Evolutionary conservation across 306 rosid genomes (phyloP).

Genomic region (Lathyrus tuberosus): DNA sequence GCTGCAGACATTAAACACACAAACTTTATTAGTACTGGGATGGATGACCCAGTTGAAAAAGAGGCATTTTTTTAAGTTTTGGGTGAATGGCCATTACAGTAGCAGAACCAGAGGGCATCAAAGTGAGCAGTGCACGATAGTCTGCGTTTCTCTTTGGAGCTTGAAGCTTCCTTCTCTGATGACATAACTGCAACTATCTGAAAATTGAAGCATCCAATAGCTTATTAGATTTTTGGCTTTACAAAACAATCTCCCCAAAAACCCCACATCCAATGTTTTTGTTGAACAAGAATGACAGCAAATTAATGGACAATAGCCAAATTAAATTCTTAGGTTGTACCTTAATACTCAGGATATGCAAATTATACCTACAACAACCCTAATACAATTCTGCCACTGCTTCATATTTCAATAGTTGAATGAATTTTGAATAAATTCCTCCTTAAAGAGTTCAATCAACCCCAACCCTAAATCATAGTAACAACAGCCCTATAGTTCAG

Average conservation of each 20-base stretch:
- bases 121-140: conserved; percentile 62
- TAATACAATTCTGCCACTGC: background rate
- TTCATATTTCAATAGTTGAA: background rate
- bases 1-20: conserved; percentile 52
- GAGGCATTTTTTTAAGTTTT: background rate
- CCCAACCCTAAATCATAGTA: too few species aligned
- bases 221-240: background rate
- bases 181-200: background rate
- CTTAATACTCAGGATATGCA: background rate
- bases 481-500: background rate
- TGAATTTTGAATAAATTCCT: too few species aligned
- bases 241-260: background rate
- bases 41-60: conserved; percentile 16
- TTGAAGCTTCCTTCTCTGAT: conserved; percentile 37
- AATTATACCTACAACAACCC: conserved; percentile 1
- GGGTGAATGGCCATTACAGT: conserved; percentile 50
- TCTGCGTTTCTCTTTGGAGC: conserved; percentile 32
- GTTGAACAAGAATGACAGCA: background rate
- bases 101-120: conserved; percentile 89
- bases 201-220: conserved; percentile 8
- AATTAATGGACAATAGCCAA: background rate
- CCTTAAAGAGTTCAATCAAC: too few species aligned
- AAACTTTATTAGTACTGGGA: conserved; percentile 11
- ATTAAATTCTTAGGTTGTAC: too few species aligned
- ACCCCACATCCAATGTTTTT: background rate